phyloP scores from a whole-genome alignment of 177 flowering plant genomes.

The Vitis hybrid region DNA sequence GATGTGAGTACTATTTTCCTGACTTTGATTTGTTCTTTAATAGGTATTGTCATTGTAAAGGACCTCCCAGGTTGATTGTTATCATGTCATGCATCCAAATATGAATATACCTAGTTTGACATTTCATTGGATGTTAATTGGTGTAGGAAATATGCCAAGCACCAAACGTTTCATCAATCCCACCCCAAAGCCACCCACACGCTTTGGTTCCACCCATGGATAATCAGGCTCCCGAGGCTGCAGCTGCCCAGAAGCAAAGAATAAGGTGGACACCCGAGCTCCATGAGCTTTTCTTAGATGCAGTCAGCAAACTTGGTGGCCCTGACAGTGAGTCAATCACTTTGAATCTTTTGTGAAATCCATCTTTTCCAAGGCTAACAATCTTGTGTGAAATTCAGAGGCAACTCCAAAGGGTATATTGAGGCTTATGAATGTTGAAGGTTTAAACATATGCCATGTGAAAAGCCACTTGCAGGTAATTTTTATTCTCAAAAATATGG shows the following conservation, averaged over 20 bases:
- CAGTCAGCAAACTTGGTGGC: slow-evolving; percentile 8
- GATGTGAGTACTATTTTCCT: no score
- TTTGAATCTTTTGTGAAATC: no score
- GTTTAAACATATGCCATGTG: slow-evolving; percentile 12
- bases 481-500: no score
- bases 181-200: no score
- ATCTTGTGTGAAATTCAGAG: not conserved
- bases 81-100: no score
- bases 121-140: no score
- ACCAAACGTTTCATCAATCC: not conserved
- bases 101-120: no score
- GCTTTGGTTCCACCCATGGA: no score
- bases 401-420: slow-evolving; percentile 12
- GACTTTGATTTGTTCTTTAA: no score
- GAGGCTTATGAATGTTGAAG: slow-evolving; percentile 13
- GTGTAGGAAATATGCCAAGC: not conserved
- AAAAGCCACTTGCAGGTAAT: slow-evolving; percentile 18
- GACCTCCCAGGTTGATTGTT: no score
- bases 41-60: no score
- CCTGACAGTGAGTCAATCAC: slow-evolving; percentile 4
- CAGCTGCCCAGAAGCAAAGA: slow-evolving; percentile 9
- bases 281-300: slow-evolving; percentile 9
- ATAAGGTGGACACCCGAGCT: slow-evolving; percentile 15
- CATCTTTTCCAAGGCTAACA: no score
- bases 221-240: not conserved